Percentiles rank a stretch among this genome's conserved stretches.
phyloP scores from a whole-genome alignment of 2,329 filamentous ascomycete genomes.

The Cryphonectria japonica region DNA sequence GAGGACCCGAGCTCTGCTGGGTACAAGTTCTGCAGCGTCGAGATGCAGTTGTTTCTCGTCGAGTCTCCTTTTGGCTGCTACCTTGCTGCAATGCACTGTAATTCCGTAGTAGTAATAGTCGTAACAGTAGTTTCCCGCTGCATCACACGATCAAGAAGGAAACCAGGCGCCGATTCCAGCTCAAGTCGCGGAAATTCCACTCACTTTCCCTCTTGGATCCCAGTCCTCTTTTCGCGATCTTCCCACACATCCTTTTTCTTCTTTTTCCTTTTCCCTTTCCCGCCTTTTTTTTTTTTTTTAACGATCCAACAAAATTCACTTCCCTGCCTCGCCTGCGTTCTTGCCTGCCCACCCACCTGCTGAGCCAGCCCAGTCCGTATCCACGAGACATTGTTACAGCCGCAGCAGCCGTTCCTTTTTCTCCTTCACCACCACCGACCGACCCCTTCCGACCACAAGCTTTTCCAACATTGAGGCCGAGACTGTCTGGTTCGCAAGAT shows the following conservation, averaged over 20 bases:
- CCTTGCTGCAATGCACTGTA: conserved; percentile 1
- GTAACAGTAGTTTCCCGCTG: neutral
- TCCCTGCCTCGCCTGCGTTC: neutral
- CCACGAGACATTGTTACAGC: conserved; percentile 5
- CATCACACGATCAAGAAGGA: conserved; percentile 29
- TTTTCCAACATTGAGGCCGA: neutral
- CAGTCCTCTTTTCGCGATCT: neutral
- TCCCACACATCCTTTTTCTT: conserved; percentile 4
- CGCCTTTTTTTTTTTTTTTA: neutral
- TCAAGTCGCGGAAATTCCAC: conserved; percentile 10
- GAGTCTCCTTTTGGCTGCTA: neutral
- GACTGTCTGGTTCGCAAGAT: conserved; percentile 17
- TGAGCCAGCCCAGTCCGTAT: neutral
- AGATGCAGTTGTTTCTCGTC: neutral
- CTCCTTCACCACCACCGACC: neutral
- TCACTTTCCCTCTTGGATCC: neutral
- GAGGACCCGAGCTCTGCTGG: conserved; percentile 7
- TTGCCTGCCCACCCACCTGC: conserved; percentile 1
- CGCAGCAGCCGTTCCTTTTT: conserved; percentile 9
- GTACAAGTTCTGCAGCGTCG: neutral
- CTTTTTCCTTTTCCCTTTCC: conserved; percentile 5
- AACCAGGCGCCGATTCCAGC: conserved; percentile 29
- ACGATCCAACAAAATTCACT: neutral
- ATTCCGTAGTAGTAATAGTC: neutral
- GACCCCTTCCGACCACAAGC: conserved; percentile 1